Base-by-base conservation (phyloP, 192 early-diverging fungal species). In the Jimgerdemannia lactiflua region DNA sequence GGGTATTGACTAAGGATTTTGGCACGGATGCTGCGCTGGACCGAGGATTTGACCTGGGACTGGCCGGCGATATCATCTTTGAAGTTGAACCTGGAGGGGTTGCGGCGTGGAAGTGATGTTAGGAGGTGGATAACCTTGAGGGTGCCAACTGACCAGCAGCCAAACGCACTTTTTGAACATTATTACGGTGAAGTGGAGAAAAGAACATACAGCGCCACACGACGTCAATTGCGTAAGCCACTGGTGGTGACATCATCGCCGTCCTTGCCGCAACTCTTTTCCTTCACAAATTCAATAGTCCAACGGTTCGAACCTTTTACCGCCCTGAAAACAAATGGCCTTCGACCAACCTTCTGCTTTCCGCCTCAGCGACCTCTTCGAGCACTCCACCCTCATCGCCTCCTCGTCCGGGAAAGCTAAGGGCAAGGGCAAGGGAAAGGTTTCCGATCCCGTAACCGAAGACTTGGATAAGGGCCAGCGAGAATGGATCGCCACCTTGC, bases 1-100 rank as follows among this genome's bases (percentile, higher is more conserved):
- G 96, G 97, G 78, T 94, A 97, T 78, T 97, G 93, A 66, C 94
- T 94, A 43, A 90, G 69, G 39, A 98, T 92, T 85, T 94, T 95
- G 49, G 92, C 79, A 65, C 96, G 89, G 74, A 98, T 92, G 0
- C 79, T 84, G 42, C 97, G 90, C 75, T 96, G 94, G 19, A 95
- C 93, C 40, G 98, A 98, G 43, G 94, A 91, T 85, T 98, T 98
- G 71, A 95, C 88, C 78, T 95, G 91, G 68, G 92, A 94, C 78
- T 97, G 95, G 75, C 92, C 89, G 73, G 91, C 88, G 74, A 96
- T 87, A 67, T 94, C 91, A 67, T 96, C 92, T 76, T 90, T 93
- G 70, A 92, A 79, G 67, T 77, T 88, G 80, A 95, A 92, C 71
- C 92, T 94, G 41, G 1, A 41, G 6, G 49, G 14, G 14, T 59